Base-by-base conservation (phyloP, 495 filamentous ascomycete genomes). In the Penicillium macrosclerotiorum region DNA sequence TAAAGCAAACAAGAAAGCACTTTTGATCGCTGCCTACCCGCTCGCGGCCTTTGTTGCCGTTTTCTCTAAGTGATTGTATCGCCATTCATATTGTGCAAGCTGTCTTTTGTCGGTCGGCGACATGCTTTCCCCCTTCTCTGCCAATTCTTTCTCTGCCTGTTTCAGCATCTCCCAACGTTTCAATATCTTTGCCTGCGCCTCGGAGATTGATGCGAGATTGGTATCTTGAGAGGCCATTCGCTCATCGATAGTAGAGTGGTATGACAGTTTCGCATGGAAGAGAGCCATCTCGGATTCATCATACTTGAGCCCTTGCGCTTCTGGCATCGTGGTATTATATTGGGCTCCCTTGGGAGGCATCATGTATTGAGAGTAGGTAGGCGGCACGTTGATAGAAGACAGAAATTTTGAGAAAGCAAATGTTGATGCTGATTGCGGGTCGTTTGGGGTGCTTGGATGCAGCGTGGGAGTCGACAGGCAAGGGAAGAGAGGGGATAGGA, bases 251-350 rank as follows among this genome's bases (percentile, higher is more conserved):
- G 69, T 72, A 18, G 67, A 56, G 36, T 71, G 60, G 23, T 69
- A 72, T 8, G 62, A 61, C 18, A 72, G 46, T 42, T 69, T 66
- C 19, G 69, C 67, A 26, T 62, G 61, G 43, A 72, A 72, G 29
- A 69, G 60, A 1, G 63, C 62, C 69, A 72, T 72, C 36, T 72
- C 67, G 38, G 62, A 69, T 55, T 72, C 65, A 45, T 69, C 65
- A 51, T 72, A 72, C 42, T 52, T 62, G 26, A 72, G 50, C n/a
- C 67, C 69, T 37, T 62, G 57, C 20, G 58, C 60, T 49, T 72
- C 69, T 23, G 67, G 69, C 24, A 72, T 47, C 13, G 59, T 36
- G 31, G 45, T 36, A 11, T 19, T 42, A 36, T 65, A 57, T 35
- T 64, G 58, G 13, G 41, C 41, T 29, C 25, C 34, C 26, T 62